phyloP scores from a whole-genome alignment of 2,329 filamentous ascomycete genomes.

The Paraphoma sp. region DNA sequence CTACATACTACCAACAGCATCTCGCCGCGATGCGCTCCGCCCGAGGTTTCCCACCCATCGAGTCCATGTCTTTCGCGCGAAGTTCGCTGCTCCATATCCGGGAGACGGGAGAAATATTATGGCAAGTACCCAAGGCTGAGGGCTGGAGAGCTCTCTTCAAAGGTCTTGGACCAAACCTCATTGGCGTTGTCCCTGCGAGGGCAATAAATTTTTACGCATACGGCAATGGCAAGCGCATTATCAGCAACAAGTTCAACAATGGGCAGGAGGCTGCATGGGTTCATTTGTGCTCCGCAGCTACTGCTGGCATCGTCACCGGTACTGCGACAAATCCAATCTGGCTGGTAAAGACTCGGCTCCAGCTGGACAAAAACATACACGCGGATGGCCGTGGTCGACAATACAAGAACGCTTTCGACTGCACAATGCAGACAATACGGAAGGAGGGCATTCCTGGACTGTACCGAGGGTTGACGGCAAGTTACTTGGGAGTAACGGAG shows the following conservation, averaged over 20 bases:
- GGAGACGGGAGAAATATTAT: constrained; percentile 87
- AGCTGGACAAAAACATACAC: constrained; percentile 86
- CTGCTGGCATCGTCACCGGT: constrained; percentile 82
- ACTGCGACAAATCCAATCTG: constrained; percentile 96
- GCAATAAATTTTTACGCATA: constrained; percentile 95
- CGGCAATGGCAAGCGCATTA: constrained; percentile 85
- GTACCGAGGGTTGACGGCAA: constrained; percentile 90
- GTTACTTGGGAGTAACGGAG: constrained; percentile 89
- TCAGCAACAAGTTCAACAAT: constrained; percentile 76
- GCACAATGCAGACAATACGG: constrained; percentile 79
- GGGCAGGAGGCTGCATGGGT: constrained; percentile 75
- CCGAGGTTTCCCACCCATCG: constrained; percentile 60
- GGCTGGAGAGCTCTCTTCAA: constrained; percentile 91
- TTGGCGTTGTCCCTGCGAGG: constrained; percentile 87
- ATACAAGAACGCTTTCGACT: constrained; percentile 90
- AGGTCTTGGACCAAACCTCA: constrained; percentile 86
- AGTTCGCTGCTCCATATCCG: constrained; percentile 75
- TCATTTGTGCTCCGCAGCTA: constrained; percentile 77
- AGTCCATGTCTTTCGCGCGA: constrained; percentile 68
- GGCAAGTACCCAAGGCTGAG: constrained; percentile 79
- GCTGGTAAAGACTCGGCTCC: constrained; percentile 91
- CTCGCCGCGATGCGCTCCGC: constrained; percentile 72
- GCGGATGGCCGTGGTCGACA: constrained; percentile 66
- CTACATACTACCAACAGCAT: constrained; percentile 91
- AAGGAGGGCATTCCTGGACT: constrained; percentile 82